These are phyloP conservation scores for Sporodiniella umbellata DNA, from an alignment of 371 early-diverging fungal genomes.

Conservation along the genomic window DNA sequence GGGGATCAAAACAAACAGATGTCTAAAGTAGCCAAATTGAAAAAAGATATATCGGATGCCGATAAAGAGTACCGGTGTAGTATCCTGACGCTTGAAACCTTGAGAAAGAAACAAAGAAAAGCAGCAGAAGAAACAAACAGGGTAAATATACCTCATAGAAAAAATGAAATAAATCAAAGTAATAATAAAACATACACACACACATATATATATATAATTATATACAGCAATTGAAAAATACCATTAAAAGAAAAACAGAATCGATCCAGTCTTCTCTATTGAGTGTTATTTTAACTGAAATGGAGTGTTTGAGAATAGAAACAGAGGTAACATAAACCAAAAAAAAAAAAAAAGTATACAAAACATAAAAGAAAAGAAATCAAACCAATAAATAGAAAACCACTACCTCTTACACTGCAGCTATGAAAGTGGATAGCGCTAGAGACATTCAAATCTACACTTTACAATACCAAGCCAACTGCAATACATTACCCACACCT, in stretches of 20 bases:
- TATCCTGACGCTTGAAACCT: constrained; percentile 43
- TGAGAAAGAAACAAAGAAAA: constrained; percentile 44
- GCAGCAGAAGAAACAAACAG: constrained; percentile 31
- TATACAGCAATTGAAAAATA: constrained; percentile 20
- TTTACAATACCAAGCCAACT: constrained; percentile 36
- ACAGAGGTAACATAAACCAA: constrained; percentile 22
- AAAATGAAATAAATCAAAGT: no score
- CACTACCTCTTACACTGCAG: constrained; percentile 17
- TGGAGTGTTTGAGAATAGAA: constrained; percentile 13
- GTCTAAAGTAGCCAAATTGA: constrained; percentile 43
- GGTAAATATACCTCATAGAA: constrained; percentile 16
- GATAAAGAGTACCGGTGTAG: constrained; percentile 57
- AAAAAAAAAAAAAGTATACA: constrained; percentile 16
- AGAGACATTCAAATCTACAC: constrained; percentile 32
- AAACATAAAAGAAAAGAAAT: not conserved
- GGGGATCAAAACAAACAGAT: constrained; percentile 40
- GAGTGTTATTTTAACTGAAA: constrained; percentile 13
- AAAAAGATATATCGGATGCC: constrained; percentile 54
- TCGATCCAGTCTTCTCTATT: constrained; percentile 8
- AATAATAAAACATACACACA: no score
- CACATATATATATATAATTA: no score
- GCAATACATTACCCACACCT: constrained; percentile 36
- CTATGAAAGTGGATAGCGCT: constrained; percentile 26
- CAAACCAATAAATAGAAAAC: constrained; percentile 9
- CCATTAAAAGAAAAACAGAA: constrained; percentile 18